Evolutionary conservation across 768 basidiomycete genomes (phyloP).

Genomic region (Lactarius hengduanensis): DNA sequence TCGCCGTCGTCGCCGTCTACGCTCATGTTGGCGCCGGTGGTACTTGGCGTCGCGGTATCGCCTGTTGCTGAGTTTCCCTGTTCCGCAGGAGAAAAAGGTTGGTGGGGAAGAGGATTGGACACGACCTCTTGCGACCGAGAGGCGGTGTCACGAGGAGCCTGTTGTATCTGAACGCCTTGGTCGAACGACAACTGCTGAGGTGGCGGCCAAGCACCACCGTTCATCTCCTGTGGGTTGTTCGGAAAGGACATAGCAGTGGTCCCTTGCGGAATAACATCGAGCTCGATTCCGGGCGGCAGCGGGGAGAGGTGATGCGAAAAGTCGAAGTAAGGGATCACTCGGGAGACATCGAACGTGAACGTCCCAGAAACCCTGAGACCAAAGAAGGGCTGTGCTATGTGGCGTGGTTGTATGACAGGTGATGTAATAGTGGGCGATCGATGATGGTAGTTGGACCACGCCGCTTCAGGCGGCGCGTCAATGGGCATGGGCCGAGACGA

Average conservation of each 20-base stretch:
- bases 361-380: neutral
- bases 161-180: neutral
- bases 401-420: neutral
- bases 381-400: neutral
- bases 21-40: neutral
- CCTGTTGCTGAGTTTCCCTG: neutral
- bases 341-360: slow-evolving; percentile 1
- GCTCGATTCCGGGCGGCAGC: neutral
- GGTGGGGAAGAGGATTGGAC: neutral
- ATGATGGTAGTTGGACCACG: neutral
- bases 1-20: slow-evolving; percentile 2
- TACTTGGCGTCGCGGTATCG: neutral
- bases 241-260: neutral
- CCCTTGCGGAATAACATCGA: neutral
- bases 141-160: neutral
- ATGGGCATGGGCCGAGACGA: neutral
- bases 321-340: neutral
- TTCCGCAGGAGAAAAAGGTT: neutral
- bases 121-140: neutral
- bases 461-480: neutral
- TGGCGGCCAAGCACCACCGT: neutral
- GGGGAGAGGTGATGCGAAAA: neutral
- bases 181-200: neutral
- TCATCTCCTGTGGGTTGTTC: neutral
- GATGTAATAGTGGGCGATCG: neutral